These are phyloP conservation scores for Colletotrichum aenigma DNA, from an alignment of 2,329 filamentous ascomycete species.

Conservation along the genomic window DNA sequence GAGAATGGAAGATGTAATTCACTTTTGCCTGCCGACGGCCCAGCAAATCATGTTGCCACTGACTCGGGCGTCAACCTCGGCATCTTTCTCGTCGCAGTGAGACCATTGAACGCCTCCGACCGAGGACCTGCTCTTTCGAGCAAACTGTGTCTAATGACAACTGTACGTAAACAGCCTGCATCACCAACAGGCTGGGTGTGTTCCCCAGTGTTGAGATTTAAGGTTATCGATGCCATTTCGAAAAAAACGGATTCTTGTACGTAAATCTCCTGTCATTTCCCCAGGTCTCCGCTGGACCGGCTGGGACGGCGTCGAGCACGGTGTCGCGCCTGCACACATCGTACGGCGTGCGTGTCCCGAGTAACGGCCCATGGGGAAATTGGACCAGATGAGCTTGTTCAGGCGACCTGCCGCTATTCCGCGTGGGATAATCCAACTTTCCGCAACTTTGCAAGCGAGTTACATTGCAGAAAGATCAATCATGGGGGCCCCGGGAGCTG, in stretches of 20 bases:
- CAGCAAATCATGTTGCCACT: neutral
- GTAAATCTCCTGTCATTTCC: constrained; percentile 1
- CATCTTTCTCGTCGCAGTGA: neutral
- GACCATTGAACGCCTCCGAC: neutral
- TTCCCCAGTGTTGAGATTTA: neutral
- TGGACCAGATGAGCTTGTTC: neutral
- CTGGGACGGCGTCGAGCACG: neutral
- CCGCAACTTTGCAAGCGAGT: neutral
- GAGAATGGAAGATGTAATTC: neutral
- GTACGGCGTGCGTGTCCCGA: neutral
- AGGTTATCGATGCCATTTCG: neutral
- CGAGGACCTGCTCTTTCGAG: neutral
- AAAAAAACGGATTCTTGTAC: constrained; percentile 7
- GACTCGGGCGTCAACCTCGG: constrained; percentile 2
- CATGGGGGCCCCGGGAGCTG: neutral
- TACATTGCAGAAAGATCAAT: neutral
- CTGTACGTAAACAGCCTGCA: neutral
- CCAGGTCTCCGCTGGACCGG: neutral
- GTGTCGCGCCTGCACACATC: neutral
- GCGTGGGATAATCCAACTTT: neutral
- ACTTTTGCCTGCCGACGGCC: neutral
- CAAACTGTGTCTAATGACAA: neutral
- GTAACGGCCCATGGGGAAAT: neutral
- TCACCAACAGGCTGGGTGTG: neutral
- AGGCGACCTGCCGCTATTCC: neutral